Evolutionary conservation across 1,284 basidiomycete genomes (phyloP).

Genomic region (Volvariella volvacea): DNA sequence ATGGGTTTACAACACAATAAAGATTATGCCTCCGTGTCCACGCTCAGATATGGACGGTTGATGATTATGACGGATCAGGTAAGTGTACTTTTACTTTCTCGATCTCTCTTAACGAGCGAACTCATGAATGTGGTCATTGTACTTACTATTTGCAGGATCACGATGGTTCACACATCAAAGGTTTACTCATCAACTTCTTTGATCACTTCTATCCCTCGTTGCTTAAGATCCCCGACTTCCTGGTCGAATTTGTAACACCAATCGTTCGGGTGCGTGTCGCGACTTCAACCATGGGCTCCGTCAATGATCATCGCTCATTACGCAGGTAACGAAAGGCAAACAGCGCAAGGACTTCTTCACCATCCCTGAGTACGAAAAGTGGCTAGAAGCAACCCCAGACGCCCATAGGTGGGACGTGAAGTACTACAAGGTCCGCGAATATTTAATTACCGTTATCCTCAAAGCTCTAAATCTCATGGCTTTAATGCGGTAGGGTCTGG

Average conservation of each 20-base stretch:
- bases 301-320: background rate
- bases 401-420: constrained; percentile 87
- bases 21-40: constrained; percentile 69
- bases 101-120: too few relatives aligned
- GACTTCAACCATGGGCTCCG: background rate
- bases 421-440: constrained; percentile 83
- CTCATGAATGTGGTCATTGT: too few relatives aligned
- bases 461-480: background rate
- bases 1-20: constrained; percentile 94
- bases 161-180: constrained; percentile 99
- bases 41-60: constrained; percentile 87
- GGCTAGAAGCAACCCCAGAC: constrained; percentile 79
- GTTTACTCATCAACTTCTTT: constrained; percentile 95
- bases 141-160: too few relatives aligned
- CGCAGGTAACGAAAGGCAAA: constrained; percentile 76
- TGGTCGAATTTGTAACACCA: constrained; percentile 98
- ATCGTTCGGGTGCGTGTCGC: constrained; percentile 80
- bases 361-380: constrained; percentile 94
- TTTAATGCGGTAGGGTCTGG: constrained; percentile 70
- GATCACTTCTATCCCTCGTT: constrained; percentile 97
- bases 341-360: constrained; percentile 91
- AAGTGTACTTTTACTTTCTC: constrained; percentile 1
- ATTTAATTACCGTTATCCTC: background rate
- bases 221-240: constrained; percentile 86
- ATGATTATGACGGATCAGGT: constrained; percentile 99